Conservation (phyloP, 2,329 filamentous ascomycete genomes). For the Aspergillus clavatus region DNA sequence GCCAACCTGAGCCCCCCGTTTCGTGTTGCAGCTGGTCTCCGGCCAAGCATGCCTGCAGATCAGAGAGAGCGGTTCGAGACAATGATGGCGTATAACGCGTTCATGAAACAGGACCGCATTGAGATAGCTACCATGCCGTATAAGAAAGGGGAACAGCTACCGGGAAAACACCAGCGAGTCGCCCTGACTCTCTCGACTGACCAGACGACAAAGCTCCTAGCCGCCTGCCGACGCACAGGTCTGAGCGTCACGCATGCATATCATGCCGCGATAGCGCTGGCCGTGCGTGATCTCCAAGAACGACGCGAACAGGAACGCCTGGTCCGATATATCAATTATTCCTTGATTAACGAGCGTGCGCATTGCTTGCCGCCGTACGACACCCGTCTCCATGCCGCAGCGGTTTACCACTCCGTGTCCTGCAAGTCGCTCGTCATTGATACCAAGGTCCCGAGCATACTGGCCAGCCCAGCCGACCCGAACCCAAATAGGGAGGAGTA, state of each 20-base stretch:
- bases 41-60: constrained; percentile 2
- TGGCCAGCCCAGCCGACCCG: neutral
- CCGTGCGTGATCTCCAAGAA: constrained; percentile 16
- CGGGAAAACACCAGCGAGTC: constrained; percentile 20
- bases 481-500: constrained; percentile 7
- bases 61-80: constrained; percentile 8
- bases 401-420: constrained; percentile 24
- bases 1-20: constrained; percentile 20
- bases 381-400: constrained; percentile 13
- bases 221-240: constrained; percentile 9
- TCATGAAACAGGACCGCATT: constrained; percentile 8
- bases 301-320: constrained; percentile 3
- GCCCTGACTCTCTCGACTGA: constrained; percentile 11
- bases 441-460: constrained; percentile 10
- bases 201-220: constrained; percentile 11
- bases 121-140: constrained; percentile 19
- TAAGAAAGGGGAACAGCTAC: constrained; percentile 2
- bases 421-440: constrained; percentile 18
- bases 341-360: constrained; percentile 20
- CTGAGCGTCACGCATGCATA: constrained; percentile 23
- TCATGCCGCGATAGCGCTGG: constrained; percentile 19
- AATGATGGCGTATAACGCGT: constrained; percentile 11
- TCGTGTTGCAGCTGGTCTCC: constrained; percentile 17
- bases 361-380: constrained; percentile 18
- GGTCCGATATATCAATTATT: constrained; percentile 23